phyloP scores from a whole-genome alignment of 495 filamentous ascomycete species.

The Neurospora tetrasperma region DNA sequence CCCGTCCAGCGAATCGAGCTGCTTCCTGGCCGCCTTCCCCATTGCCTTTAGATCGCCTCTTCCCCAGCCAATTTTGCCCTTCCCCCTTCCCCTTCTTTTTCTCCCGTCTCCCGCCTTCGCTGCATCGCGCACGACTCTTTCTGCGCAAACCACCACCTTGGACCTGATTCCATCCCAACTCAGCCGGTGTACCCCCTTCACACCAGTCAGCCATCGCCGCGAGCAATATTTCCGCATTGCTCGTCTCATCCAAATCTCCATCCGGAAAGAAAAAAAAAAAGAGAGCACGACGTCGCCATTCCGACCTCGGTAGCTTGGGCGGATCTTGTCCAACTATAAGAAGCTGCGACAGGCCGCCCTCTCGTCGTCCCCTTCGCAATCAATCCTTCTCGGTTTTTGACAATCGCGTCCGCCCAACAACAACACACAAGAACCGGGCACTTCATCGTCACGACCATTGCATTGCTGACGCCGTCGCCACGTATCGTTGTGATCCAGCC shows the following conservation, averaged over 20 bases:
- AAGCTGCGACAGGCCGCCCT: background rate
- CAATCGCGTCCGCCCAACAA: background rate
- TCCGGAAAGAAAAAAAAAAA: background rate
- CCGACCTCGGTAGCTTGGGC: background rate
- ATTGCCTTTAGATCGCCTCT: constrained; percentile 17
- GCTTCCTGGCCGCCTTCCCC: constrained; percentile 5
- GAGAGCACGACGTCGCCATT: background rate
- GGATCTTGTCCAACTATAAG: background rate
- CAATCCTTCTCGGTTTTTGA: background rate
- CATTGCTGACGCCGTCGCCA: background rate
- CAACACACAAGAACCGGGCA: background rate
- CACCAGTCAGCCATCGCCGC: background rate
- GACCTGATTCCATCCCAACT: background rate
- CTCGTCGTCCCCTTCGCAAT: background rate
- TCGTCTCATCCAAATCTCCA: background rate
- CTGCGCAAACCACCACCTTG: background rate
- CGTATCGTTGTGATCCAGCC: background rate
- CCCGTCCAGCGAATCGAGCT: constrained; percentile 1
- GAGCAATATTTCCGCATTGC: background rate
- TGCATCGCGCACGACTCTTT: background rate
- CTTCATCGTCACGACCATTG: background rate
- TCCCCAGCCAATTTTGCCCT: constrained; percentile 21
- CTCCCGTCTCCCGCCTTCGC: constrained; percentile 5
- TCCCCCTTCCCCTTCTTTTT: constrained; percentile 14
- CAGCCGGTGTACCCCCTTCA: background rate